phyloP scores from a whole-genome alignment of 2,329 filamentous ascomycete species.

The Sporothrix sp. region DNA sequence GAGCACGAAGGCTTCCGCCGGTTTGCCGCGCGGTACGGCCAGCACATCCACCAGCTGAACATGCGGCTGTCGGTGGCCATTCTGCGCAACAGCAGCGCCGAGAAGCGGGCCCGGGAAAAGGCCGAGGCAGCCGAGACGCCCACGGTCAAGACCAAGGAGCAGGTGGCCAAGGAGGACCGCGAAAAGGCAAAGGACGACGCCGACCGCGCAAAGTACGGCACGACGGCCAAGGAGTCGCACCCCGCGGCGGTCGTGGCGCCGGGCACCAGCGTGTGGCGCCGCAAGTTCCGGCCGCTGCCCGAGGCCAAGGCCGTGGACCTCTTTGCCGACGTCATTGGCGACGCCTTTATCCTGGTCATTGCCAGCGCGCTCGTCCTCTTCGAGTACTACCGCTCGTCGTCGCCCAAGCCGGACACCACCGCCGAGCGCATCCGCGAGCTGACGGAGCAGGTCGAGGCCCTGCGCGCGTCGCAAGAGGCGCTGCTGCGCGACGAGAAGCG shows the following conservation, averaged over 20 bases:
- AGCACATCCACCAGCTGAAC: slow-evolving; percentile 56
- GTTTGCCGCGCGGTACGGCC: slow-evolving; percentile 53
- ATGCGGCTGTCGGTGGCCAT: slow-evolving; percentile 54
- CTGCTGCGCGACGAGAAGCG: slow-evolving; percentile 38
- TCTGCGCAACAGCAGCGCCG: slow-evolving; percentile 47
- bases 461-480: slow-evolving; percentile 41
- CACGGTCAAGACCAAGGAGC: slow-evolving; percentile 56
- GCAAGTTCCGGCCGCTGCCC: slow-evolving; percentile 53
- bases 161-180: slow-evolving; percentile 39
- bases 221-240: slow-evolving; percentile 31
- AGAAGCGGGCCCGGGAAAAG: slow-evolving; percentile 49
- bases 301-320: slow-evolving; percentile 57
- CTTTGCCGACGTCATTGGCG: slow-evolving; percentile 56
- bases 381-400: slow-evolving; percentile 50
- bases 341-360: slow-evolving; percentile 52
- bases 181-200: slow-evolving; percentile 43
- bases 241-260: slow-evolving; percentile 22
- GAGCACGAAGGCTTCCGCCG: slow-evolving; percentile 52
- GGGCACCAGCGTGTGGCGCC: slow-evolving; percentile 44
- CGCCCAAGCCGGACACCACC: slow-evolving; percentile 51
- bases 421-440: slow-evolving; percentile 44
- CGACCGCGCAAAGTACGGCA: slow-evolving; percentile 34
- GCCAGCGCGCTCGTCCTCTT: slow-evolving; percentile 49
- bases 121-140: slow-evolving; percentile 53
- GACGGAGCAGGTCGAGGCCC: slow-evolving; percentile 37